These are phyloP conservation scores for Volvox africanus DNA, from an alignment of 139 green algal genomes.

Conservation along the genomic window DNA sequence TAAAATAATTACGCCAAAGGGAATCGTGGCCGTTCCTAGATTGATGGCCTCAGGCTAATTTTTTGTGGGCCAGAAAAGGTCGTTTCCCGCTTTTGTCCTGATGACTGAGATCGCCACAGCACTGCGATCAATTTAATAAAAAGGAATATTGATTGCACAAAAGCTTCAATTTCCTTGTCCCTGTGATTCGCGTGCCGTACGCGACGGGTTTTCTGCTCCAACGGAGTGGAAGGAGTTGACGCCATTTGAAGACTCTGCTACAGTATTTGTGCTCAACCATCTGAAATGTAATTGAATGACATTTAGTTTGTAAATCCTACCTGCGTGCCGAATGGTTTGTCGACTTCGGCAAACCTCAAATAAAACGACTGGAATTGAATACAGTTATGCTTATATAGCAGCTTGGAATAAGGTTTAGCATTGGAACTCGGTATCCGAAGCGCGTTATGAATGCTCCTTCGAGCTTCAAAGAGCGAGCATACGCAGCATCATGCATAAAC, in stretches of 20 bases:
- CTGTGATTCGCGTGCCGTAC: not conserved
- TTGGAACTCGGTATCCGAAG: not conserved
- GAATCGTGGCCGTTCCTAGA: too few species aligned
- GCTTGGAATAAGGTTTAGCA: not conserved
- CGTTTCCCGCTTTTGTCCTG: not conserved
- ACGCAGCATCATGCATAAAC: not conserved
- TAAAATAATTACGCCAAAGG: not conserved
- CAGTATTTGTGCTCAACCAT: not conserved
- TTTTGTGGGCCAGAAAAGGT: not conserved
- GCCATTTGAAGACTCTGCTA: too few species aligned
- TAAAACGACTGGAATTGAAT: not conserved
- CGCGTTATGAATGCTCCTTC: slow-evolving; percentile 6
- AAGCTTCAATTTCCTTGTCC: not conserved
- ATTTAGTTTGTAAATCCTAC: not conserved
- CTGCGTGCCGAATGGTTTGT: not conserved
- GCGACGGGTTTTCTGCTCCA: not conserved
- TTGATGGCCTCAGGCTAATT: not conserved
- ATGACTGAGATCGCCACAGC: not conserved
- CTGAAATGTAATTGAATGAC: not conserved
- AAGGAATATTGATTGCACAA: not conserved
- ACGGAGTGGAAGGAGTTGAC: too few species aligned
- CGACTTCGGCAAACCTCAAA: not conserved
- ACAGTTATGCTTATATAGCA: not conserved
- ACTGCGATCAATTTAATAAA: not conserved
- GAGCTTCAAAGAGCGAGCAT: not conserved